Base-by-base conservation (phyloP, 495 filamentous ascomycete species). In the Polyplosphaeria fusca region DNA sequence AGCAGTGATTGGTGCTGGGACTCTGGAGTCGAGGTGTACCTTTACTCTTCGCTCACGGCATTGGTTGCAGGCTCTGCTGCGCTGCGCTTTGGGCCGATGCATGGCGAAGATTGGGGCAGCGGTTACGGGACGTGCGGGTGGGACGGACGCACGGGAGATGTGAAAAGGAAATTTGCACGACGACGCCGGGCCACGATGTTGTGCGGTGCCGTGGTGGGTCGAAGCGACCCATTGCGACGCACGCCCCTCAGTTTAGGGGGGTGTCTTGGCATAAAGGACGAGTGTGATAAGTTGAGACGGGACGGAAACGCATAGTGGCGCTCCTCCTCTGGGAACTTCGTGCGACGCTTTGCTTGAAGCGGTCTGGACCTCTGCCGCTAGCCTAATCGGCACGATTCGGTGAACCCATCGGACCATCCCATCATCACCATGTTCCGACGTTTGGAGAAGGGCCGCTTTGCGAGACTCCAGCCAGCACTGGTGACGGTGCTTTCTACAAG, bases 11-110 rank as follows among this genome's bases (percentile, higher is more conserved):
- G n/a, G n/a, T n/a, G n/a, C n/a, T n/a, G 20, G 25, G 13, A 18
- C 27, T 2, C 2, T 4, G 41, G 19, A 7, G 26, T 5, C 20
- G 27, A 14, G 5, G 22, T 51, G 18, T 52, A 62, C 59, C 59
- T 62, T 62, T 1, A 62, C 52, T 3, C 59, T 41, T 9, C 59
- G 59, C 5, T 62, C 51, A 9, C 58, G 50, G 46, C 58, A 61
- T 30, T 61, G 51, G 13, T 45, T 49, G 45, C 58, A 61, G 19
- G 51, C 58, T 55, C 52, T 47, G 37, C 51, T 55, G 30, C 58
- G 58, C 45, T 61, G 58, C 18, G 58, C 52, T 55, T 47, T 60
- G 11, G 58, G 45, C 19, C 39, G 56, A 55, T 55, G 19, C 20
- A 25, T 23, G 56, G 40, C 19, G 24, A 22, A 39, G 20, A 26